Percentiles rank a stretch among this genome's conserved stretches.
Evolutionary conservation across 2,329 filamentous ascomycete genomes (phyloP).

Genomic region (Scedosporium boydii): DNA sequence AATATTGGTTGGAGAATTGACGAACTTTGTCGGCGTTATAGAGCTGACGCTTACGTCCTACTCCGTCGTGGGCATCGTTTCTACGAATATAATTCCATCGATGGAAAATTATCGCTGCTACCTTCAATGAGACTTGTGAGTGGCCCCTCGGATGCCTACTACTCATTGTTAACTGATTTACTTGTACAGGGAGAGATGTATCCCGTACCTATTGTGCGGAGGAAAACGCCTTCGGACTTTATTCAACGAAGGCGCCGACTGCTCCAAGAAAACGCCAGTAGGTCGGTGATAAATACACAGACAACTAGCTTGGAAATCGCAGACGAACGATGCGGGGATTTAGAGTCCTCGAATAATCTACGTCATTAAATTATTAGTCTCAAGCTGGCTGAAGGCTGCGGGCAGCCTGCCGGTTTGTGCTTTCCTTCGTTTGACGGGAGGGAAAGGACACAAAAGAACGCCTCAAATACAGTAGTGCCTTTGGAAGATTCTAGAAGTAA

Average conservation of each 20-base stretch:
- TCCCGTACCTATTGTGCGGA: background rate
- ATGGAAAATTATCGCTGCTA: background rate
- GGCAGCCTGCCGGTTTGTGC: too few species aligned
- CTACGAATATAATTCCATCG: background rate
- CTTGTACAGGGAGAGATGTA: background rate
- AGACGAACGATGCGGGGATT: background rate
- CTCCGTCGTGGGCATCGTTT: background rate
- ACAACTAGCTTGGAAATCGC: background rate
- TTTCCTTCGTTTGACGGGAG: too few species aligned
- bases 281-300: background rate
- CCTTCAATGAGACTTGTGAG: background rate
- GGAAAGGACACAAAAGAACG: too few species aligned
- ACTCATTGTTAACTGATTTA: background rate
- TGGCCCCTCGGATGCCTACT: background rate
- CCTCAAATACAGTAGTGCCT: too few species aligned
- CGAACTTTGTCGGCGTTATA: background rate
- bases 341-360: background rate
- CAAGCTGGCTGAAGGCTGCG: too few species aligned
- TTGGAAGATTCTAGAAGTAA: too few species aligned
- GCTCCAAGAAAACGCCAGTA: background rate
- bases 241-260: background rate
- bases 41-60: background rate
- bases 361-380: background rate
- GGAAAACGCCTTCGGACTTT: constrained; percentile 1
- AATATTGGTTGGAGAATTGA: background rate